Base-by-base conservation (phyloP, 139 green algal genomes). In the Auxenochlorella pyrenoidosa region DNA sequence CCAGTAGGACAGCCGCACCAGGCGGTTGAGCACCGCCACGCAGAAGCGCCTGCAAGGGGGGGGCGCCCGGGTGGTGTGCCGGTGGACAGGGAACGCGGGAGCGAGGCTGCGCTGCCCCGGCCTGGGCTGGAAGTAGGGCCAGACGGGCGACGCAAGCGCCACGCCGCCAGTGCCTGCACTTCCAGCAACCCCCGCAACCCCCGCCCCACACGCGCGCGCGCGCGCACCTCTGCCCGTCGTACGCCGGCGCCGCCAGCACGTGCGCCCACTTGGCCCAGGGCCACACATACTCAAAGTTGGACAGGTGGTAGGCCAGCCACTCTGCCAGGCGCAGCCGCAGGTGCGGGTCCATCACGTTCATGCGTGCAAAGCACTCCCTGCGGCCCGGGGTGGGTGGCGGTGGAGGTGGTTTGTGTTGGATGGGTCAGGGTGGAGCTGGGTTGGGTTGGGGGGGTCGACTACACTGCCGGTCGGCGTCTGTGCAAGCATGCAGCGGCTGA, bases 241-340 rank as follows among this genome's bases (percentile, higher is more conserved):
- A 91, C 5, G 90, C 38, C 15, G 96, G 93, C 51, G 93, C 92
- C 36, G 93, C 85, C 65, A 96, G 75, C 36, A 97, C 94, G 84
- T 91, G 82, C 18, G 54, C 86, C 94, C 95, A 98, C 91, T 92
- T 93, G 73, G 93, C 86, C 97, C 97, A 99, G 40, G 96, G 96
- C 97, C 97, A 99, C 87, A 95, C 81, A 86, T 94, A 98, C 34
- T 96, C 86, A 75, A 97, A 97, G 90, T 97, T 97, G 79, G 90
- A 96, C 51, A 98, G 90, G 92, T 98, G 97, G 91, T 97, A 96
- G n/a, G 95, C 92, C 75, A 98, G 93, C 96, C 96, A 99, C 26
- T 95, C 90, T 8, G 94, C 90, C 70, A 98, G 79, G 51, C 95
- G 91, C 19, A 66, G 41, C 43, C 88, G 86, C 75, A 97, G 93